These are phyloP conservation scores for Sclerotinia spermophila DNA, from an alignment of 2,329 filamentous ascomycete species.

Conservation along the genomic window DNA sequence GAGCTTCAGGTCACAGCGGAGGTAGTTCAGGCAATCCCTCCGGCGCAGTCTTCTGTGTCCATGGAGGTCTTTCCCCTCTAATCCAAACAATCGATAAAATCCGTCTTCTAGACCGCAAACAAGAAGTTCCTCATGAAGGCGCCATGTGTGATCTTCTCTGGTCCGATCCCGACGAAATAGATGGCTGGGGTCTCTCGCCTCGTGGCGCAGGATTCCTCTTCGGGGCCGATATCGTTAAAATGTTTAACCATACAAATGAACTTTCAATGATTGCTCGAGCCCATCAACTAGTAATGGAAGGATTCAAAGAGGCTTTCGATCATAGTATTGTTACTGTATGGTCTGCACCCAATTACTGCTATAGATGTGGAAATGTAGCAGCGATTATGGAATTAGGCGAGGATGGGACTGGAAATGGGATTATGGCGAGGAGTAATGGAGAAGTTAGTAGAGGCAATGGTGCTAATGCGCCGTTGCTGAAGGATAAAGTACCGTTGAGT, in stretches of 20 bases:
- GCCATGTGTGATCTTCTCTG: constrained; percentile 98
- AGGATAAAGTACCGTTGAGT: constrained; percentile 49
- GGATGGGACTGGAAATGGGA: constrained; percentile 69
- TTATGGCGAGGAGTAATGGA: constrained; percentile 37
- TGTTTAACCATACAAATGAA: constrained; percentile 93
- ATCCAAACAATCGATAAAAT: constrained; percentile 97
- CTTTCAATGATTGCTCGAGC: constrained; percentile 88
- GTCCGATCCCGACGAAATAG: constrained; percentile 97
- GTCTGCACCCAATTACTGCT: constrained; percentile 96
- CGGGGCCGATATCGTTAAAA: constrained; percentile 90
- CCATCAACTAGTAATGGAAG: constrained; percentile 98
- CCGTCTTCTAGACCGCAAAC: constrained; percentile 87
- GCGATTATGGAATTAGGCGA: constrained; percentile 91
- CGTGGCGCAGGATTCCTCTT: constrained; percentile 89
- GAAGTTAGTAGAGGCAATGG: constrained; percentile 53
- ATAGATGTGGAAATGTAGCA: constrained; percentile 86
- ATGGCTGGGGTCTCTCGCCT: constrained; percentile 84
- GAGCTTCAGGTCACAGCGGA: constrained; percentile 67
- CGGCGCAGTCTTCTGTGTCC: constrained; percentile 89
- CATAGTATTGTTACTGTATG: constrained; percentile 96
- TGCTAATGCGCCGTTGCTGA: constrained; percentile 45
- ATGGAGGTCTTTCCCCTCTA: constrained; percentile 86
- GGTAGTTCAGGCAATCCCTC: constrained; percentile 63
- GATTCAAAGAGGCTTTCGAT: constrained; percentile 99
- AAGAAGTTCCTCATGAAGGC: constrained; percentile 97